Percentiles rank a stretch among this genome's conserved stretches.
phyloP scores from a whole-genome alignment of 805 yeast species.

The Limtongia smithiae region DNA sequence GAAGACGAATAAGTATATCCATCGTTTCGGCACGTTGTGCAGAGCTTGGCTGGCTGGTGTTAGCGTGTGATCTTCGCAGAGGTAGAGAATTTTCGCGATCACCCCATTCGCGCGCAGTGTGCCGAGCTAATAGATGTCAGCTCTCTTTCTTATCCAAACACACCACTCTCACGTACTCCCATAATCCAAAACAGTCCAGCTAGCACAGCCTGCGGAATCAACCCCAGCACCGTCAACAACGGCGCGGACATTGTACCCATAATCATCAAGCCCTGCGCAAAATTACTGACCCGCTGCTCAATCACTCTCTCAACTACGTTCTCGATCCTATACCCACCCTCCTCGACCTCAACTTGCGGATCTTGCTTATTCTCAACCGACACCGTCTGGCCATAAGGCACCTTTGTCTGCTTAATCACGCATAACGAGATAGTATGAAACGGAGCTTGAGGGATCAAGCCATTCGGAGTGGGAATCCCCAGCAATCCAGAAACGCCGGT shows the following conservation, averaged over 20 bases:
- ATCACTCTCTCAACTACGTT: slow-evolving; percentile 50
- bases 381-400: slow-evolving; percentile 29
- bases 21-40: slow-evolving; percentile 36
- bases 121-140: slow-evolving; percentile 30
- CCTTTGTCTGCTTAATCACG: slow-evolving; percentile 43
- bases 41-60: slow-evolving; percentile 39
- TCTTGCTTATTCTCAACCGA: slow-evolving; percentile 11
- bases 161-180: slow-evolving; percentile 72
- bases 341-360: not conserved
- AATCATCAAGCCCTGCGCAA: slow-evolving; percentile 77
- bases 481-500: slow-evolving; percentile 83
- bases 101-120: slow-evolving; percentile 70
- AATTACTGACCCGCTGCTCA: slow-evolving; percentile 84
- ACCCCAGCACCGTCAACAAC: slow-evolving; percentile 68
- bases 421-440: slow-evolving; percentile 77
- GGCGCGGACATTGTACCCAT: slow-evolving; percentile 90
- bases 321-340: not conserved
- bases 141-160: slow-evolving; percentile 62
- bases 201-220: slow-evolving; percentile 87
- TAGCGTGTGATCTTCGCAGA: slow-evolving; percentile 56
- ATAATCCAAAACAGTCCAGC: slow-evolving; percentile 91
- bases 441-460: slow-evolving; percentile 96
- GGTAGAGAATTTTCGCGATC: slow-evolving; percentile 55
- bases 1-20: slow-evolving; percentile 51
- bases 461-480: slow-evolving; percentile 95